Evolutionary conservation across 2,329 filamentous ascomycete species (phyloP).

Genomic region (Cladosporium sp.): DNA sequence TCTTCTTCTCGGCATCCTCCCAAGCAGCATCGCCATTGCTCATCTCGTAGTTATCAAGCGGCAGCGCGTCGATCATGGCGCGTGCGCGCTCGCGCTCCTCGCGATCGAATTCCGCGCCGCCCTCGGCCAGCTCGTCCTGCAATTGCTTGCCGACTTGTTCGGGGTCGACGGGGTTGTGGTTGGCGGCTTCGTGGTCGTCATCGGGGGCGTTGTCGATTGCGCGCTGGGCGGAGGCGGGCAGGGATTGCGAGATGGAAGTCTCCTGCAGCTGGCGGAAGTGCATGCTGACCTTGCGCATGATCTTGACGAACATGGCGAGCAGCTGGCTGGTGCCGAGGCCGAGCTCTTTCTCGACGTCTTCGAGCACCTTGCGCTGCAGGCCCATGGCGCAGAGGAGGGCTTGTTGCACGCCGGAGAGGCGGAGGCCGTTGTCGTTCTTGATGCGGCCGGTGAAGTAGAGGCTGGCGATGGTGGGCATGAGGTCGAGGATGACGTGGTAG

Average conservation of each 20-base stretch:
- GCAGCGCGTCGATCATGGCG: conserved; percentile 83
- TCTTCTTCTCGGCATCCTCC: conserved; percentile 67
- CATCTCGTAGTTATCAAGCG: conserved; percentile 72
- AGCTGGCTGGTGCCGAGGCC: conserved; percentile 70
- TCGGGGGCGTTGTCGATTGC: conserved; percentile 30
- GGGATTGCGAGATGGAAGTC: conserved; percentile 52
- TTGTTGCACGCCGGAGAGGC: conserved; percentile 76
- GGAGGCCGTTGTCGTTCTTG: conserved; percentile 44
- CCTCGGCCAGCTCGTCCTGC: conserved; percentile 79
- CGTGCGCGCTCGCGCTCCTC: conserved; percentile 74
- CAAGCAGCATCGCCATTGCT: conserved; percentile 48
- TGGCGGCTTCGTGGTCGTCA: conserved; percentile 47
- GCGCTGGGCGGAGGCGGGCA: conserved; percentile 35
- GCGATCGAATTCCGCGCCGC: conserved; percentile 64
- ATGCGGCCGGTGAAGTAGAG: conserved; percentile 83
- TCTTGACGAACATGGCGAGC: conserved; percentile 95
- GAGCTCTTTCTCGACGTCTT: conserved; percentile 73
- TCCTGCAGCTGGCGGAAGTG: conserved; percentile 73
- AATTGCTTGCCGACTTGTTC: conserved; percentile 53
- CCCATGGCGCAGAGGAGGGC: conserved; percentile 86
- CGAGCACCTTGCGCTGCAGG: conserved; percentile 82
- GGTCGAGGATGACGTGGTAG: conserved; percentile 93
- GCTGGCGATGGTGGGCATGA: conserved; percentile 74
- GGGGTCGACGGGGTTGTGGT: conserved; percentile 15
- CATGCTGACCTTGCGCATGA: conserved; percentile 77